phyloP scores from a whole-genome alignment of 108 stramenopile species.

The Cyclotella sp. region DNA sequence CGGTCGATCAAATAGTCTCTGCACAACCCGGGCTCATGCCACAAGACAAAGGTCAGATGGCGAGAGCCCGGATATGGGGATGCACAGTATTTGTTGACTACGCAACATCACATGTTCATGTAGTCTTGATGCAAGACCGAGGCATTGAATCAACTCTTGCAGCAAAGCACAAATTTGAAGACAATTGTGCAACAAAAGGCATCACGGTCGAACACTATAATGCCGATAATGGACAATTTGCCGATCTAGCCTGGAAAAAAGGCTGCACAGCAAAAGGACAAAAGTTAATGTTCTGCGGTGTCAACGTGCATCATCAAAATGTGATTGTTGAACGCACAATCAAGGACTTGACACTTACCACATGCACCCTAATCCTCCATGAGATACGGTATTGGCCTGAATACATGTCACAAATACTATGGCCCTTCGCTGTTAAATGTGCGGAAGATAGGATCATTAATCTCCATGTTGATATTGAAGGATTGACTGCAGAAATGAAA shows the following conservation, averaged over 20 bases:
- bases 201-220: constrained; percentile 15
- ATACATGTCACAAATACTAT: too few relatives aligned
- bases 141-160: constrained; percentile 42
- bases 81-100: constrained; percentile 66
- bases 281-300: constrained; percentile 9
- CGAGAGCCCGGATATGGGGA: constrained; percentile 33
- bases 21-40: constrained; percentile 55
- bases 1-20: constrained; percentile 56
- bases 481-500: too few relatives aligned
- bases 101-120: constrained; percentile 20
- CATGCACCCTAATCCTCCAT: constrained; percentile 32
- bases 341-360: constrained; percentile 37
- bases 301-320: too few relatives aligned
- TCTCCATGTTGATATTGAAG: background rate
- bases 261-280: constrained; percentile 16
- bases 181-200: background rate
- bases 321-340: constrained; percentile 52
- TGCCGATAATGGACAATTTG: constrained; percentile 37
- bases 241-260: background rate
- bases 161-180: constrained; percentile 61
- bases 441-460: constrained; percentile 1
- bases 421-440: constrained; percentile 1
- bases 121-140: constrained; percentile 37
- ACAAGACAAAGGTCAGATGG: constrained; percentile 44
- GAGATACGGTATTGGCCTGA: too few relatives aligned